Percentiles rank a stretch among this genome's conserved stretches.
Evolutionary conservation across 768 basidiomycete species (phyloP).

Genomic region (Podaxis sp.): DNA sequence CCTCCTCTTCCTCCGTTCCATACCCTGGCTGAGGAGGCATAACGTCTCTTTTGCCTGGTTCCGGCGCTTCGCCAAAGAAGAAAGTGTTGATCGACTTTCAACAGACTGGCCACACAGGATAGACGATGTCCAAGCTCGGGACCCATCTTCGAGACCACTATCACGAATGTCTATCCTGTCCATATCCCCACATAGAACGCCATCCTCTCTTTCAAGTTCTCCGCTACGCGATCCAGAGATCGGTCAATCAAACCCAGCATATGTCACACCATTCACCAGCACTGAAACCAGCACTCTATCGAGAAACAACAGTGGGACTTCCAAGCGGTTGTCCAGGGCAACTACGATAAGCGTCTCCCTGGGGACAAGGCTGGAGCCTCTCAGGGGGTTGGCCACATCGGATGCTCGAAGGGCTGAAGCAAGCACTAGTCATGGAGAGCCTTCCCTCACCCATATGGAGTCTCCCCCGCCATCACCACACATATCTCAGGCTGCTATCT

Average conservation of each 20-base stretch:
- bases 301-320: background rate
- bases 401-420: background rate
- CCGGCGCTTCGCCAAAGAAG: background rate
- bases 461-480: background rate
- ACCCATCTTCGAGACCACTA: background rate
- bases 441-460: no score
- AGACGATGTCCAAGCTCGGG: background rate
- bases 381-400: background rate
- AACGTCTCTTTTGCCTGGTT: background rate
- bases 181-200: background rate
- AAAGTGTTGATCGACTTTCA: background rate
- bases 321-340: background rate
- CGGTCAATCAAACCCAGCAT: background rate
- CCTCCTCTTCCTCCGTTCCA: background rate
- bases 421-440: background rate
- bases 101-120: background rate
- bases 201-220: background rate
- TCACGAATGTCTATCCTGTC: background rate
- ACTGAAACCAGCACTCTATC: background rate
- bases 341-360: background rate
- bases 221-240: background rate
- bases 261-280: background rate
- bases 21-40: slow-evolving; percentile 1
- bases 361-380: slow-evolving; percentile 1
- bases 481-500: background rate